Base-by-base conservation (phyloP, 2,329 filamentous ascomycete species). In the Didymella pinodella region DNA sequence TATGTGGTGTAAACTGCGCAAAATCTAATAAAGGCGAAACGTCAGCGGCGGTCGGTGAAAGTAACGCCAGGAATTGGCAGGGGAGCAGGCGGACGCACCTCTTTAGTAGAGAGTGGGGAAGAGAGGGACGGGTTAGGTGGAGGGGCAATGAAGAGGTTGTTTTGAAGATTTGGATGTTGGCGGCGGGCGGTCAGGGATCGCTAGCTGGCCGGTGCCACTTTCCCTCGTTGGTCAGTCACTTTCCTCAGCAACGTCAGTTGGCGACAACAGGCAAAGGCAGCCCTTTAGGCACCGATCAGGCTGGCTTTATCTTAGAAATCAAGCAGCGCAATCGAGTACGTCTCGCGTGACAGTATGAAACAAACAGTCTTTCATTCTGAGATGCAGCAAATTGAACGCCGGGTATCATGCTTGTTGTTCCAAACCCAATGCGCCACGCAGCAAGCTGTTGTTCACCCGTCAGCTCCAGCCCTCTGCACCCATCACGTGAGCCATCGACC, bases 341-440 rank as follows among this genome's bases (percentile, higher is more conserved):
- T 43, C 12, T 4, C 7, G 38, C 11, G 38, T 41, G 18, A 25
- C 38, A 40, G 11, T 40, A 43, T 46, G 38, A 7, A 49, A 40
- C 48, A 48, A 20, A 43, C 38, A 12, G 25, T 29, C 32, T 7
- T 46, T 44, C 25, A n/a, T 47, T 54, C 46, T 29, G 16, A 55
- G 20, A 36, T 57, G 38, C 52, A 51, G 60, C 63, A 66, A 48
- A 48, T 59, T 62, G 44, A 68, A 74, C 69, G 66, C 68, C 68
- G 65, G 71, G 68, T 75, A 76, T 75, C 70, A 74, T 56, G 53
- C 68, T 63, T 64, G 63, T 61, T 67, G 62, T 59, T 51, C 67
- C 67, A 70, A 69, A 66, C 72, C 67, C 69, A 72, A 65, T 66
- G 68, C 72, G 74, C 74, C 70, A 76, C 72, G 69, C 70, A 70